These are phyloP conservation scores for Rhizophagus sp. DNA, from an alignment of 192 early-diverging fungal species.

Conservation along the genomic window DNA sequence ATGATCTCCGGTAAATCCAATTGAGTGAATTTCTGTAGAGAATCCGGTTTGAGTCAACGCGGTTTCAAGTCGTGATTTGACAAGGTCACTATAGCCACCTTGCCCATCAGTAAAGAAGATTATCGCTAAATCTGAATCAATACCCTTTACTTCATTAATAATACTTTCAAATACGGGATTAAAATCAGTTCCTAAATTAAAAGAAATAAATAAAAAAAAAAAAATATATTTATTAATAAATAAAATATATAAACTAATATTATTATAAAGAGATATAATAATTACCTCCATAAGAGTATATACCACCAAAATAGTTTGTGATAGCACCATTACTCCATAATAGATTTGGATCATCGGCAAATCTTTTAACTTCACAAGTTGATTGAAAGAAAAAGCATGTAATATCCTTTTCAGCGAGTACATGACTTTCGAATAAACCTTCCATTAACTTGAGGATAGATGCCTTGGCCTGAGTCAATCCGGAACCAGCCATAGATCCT, in stretches of 20 bases:
- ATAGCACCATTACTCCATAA: slow-evolving; percentile 29
- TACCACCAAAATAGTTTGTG: slow-evolving; percentile 26
- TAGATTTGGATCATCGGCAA: slow-evolving; percentile 16
- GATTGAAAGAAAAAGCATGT: slow-evolving; percentile 36
- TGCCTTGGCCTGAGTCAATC: slow-evolving; percentile 36
- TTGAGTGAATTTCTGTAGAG: slow-evolving; percentile 37
- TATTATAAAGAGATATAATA: neutral
- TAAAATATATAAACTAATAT: neutral
- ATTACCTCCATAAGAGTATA: slow-evolving; percentile 39
- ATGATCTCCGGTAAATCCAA: slow-evolving; percentile 41
- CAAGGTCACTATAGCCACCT: neutral
- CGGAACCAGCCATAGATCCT: slow-evolving; percentile 45
- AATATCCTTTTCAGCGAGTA: slow-evolving; percentile 27
- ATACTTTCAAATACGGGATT: slow-evolving; percentile 34
- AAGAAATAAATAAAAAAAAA: neutral
- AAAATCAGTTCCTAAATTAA: slow-evolving; percentile 38
- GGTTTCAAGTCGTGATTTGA: neutral
- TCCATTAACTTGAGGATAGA: slow-evolving; percentile 38
- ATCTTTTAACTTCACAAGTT: slow-evolving; percentile 32
- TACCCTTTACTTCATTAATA: slow-evolving; percentile 2
- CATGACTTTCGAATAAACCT: slow-evolving; percentile 28
- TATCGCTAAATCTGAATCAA: slow-evolving; percentile 33
- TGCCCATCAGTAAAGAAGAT: slow-evolving; percentile 49
- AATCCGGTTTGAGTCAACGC: neutral
- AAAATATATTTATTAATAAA: neutral